These are phyloP conservation scores for Phialophora expanda DNA, from an alignment of 2,329 filamentous ascomycete genomes.

Conservation along the genomic window DNA sequence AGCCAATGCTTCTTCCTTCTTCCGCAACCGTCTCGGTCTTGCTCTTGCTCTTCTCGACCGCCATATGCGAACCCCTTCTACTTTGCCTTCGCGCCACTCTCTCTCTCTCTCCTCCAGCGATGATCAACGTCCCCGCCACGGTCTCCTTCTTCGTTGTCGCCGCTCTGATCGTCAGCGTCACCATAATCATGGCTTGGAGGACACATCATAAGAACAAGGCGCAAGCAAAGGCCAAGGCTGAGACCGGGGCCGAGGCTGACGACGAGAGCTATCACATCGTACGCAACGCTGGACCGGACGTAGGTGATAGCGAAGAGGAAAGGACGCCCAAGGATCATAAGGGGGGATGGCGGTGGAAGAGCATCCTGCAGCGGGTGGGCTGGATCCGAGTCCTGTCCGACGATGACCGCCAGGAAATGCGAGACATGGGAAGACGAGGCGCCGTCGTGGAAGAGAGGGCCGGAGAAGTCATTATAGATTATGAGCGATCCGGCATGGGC, in stretches of 20 bases:
- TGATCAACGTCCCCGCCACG: slow-evolving; percentile 2
- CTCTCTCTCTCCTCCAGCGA: background rate
- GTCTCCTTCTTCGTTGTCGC: slow-evolving; percentile 11
- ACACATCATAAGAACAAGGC: background rate
- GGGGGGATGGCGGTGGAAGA: slow-evolving; percentile 6
- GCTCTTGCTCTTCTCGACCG: no score
- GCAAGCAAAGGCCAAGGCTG: background rate
- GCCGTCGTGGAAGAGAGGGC: background rate
- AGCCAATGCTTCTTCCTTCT: background rate
- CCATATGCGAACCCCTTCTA: background rate
- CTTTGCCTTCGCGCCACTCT: background rate
- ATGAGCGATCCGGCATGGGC: background rate
- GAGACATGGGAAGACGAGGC: background rate
- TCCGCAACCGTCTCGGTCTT: background rate
- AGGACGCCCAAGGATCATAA: background rate
- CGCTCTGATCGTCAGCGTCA: background rate
- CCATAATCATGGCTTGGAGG: slow-evolving; percentile 2
- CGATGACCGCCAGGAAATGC: background rate
- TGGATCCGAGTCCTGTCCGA: slow-evolving; percentile 6
- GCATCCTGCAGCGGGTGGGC: slow-evolving; percentile 1
- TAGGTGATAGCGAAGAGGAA: background rate
- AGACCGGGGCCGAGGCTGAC: background rate
- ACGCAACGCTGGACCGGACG: background rate
- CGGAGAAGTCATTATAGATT: background rate
- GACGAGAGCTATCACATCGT: background rate